Evolutionary conservation across 2,329 filamentous ascomycete genomes (phyloP).

Genomic region (Sporothrix globosa): DNA sequence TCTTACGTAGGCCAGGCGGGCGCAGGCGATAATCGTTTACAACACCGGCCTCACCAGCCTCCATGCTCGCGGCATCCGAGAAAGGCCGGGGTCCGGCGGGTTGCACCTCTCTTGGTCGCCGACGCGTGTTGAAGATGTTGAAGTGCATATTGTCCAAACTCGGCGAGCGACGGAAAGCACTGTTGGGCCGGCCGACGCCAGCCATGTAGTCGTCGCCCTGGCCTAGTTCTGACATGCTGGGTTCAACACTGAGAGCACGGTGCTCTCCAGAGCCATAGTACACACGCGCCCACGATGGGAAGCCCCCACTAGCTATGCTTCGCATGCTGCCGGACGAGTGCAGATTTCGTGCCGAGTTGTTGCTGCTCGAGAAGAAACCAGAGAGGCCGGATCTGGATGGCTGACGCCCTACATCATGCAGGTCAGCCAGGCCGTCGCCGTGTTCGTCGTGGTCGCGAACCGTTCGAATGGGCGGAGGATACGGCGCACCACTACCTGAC

Average conservation of each 20-base stretch:
- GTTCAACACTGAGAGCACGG: constrained; percentile 54
- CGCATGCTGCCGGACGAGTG: constrained; percentile 54
- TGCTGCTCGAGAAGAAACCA: constrained; percentile 52
- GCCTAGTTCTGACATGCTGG: constrained; percentile 46
- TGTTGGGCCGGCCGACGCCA: constrained; percentile 54
- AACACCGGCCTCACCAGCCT: constrained; percentile 47
- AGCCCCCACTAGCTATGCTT: constrained; percentile 50
- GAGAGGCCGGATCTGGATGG: constrained; percentile 60
- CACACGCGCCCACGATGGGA: constrained; percentile 63
- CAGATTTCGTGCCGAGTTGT: constrained; percentile 52
- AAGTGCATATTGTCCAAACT: constrained; percentile 56
- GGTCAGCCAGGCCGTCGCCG: constrained; percentile 64
- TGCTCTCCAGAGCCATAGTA: constrained; percentile 72
- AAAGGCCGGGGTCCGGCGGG: constrained; percentile 37
- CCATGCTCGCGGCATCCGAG: constrained; percentile 48
- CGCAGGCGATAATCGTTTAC: constrained; percentile 40
- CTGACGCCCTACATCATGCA: constrained; percentile 56
- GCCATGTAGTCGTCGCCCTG: constrained; percentile 19
- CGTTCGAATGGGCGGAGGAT: constrained; percentile 45
- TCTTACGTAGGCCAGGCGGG: constrained; percentile 48
- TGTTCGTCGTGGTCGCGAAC: constrained; percentile 65
- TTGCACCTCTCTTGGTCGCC: constrained; percentile 48
- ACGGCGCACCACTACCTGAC: constrained; percentile 41
- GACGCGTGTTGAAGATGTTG: constrained; percentile 52
- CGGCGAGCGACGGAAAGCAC: constrained; percentile 51